Percentiles rank a stretch among this genome's conserved stretches.
Evolutionary conservation across 2,329 filamentous ascomycete species (phyloP).

Genomic region (Bipolaris zeicola): DNA sequence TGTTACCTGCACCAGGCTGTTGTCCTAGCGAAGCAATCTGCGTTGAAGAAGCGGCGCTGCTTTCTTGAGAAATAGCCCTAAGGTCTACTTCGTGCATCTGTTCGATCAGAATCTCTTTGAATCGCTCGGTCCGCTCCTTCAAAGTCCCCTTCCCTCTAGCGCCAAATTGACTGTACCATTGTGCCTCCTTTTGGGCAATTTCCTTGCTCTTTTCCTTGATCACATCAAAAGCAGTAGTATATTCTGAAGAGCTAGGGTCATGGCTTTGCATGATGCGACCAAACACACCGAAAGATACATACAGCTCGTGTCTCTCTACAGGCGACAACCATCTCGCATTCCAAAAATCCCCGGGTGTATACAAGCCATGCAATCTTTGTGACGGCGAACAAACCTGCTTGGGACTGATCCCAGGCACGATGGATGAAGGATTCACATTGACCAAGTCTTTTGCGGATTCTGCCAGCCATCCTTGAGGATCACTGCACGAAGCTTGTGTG

Average conservation of each 20-base stretch:
- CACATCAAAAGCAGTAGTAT: background rate
- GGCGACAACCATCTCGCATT: background rate
- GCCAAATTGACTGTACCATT: background rate
- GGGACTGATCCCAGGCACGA: background rate
- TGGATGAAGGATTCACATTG: background rate
- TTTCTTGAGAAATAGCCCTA: background rate
- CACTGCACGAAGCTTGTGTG: background rate
- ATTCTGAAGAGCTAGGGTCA: background rate
- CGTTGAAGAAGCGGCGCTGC: background rate
- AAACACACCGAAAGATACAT: background rate
- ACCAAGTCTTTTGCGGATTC: background rate
- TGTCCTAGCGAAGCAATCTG: background rate
- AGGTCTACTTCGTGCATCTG: background rate
- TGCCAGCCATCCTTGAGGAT: background rate
- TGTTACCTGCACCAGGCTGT: background rate
- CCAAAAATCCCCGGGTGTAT: background rate
- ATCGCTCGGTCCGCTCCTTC: background rate
- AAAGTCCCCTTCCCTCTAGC: background rate
- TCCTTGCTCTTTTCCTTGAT: background rate
- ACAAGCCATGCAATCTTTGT: background rate
- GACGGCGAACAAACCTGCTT: background rate
- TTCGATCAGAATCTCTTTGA: background rate
- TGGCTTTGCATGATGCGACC: background rate
- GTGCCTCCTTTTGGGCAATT: background rate
- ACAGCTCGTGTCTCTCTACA: background rate